phyloP scores from a whole-genome alignment of 2,329 filamentous ascomycete species.

The Dothiorella sarmentorum region DNA sequence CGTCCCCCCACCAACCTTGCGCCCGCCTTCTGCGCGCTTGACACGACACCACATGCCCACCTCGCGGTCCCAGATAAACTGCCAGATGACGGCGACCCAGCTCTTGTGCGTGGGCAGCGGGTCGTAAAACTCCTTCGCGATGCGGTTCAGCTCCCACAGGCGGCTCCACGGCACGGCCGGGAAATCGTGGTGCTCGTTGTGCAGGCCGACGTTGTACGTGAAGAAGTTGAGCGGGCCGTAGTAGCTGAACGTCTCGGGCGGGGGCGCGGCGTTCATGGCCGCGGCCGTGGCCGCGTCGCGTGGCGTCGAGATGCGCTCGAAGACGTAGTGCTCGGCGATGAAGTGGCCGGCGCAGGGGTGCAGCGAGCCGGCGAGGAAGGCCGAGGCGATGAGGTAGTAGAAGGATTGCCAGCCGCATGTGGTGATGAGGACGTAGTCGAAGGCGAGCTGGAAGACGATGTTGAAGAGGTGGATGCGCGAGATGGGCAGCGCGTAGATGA shows the following conservation, averaged over 20 bases:
- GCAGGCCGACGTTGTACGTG: constrained; percentile 95
- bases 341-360: constrained; percentile 97
- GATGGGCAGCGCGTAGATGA: constrained; percentile 84
- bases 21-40: constrained; percentile 78
- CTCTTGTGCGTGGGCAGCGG: constrained; percentile 81
- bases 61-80: constrained; percentile 86
- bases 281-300: constrained; percentile 50
- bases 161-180: constrained; percentile 94
- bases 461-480: constrained; percentile 84
- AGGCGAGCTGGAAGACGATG: constrained; percentile 69
- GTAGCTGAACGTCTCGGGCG: constrained; percentile 96
- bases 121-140: constrained; percentile 88
- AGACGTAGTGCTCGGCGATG: constrained; percentile 83
- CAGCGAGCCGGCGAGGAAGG: constrained; percentile 88
- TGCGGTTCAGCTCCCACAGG: constrained; percentile 70
- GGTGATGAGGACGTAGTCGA: constrained; percentile 69
- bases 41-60: constrained; percentile 90
- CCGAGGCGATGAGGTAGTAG: constrained; percentile 80
- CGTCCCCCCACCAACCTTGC: constrained; percentile 51
- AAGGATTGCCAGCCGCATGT: constrained; percentile 61
- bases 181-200: constrained; percentile 99
- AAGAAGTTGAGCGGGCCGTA: constrained; percentile 89
- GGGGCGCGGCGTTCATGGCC: constrained; percentile 31
- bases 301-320: constrained; percentile 51
- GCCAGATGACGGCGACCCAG: constrained; percentile 92